Conservation (phyloP, 495 filamentous ascomycete genomes). For the Ascodesmis nigricans region DNA sequence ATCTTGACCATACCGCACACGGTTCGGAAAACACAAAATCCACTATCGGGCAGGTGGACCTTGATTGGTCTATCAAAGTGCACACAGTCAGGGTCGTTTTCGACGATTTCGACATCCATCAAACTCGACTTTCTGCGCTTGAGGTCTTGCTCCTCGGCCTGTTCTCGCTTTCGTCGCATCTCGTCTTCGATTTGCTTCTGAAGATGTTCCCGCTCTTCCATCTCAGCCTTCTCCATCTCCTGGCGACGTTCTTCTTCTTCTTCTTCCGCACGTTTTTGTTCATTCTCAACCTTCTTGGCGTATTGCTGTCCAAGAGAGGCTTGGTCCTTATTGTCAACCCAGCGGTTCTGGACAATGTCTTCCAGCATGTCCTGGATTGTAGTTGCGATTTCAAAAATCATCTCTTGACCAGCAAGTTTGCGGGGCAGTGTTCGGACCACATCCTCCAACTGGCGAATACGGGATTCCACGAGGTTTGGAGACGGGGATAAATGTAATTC, state of each 20-base stretch:
- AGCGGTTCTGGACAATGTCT: conserved; percentile 50
- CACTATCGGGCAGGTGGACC: conserved; percentile 35
- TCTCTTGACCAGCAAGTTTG: conserved; percentile 44
- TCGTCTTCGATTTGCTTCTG: conserved; percentile 38
- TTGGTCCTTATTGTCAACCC: conserved; percentile 43
- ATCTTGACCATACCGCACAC: conserved; percentile 39
- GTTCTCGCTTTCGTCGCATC: conserved; percentile 38
- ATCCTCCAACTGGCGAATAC: too few species aligned
- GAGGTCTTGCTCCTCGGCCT: conserved; percentile 29
- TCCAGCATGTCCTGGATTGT: conserved; percentile 73
- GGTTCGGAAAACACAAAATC: conserved; percentile 38
- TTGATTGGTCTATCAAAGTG: conserved; percentile 50
- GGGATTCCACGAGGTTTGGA: conserved; percentile 43
- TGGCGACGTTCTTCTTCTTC: conserved; percentile 30
- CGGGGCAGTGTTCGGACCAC: conserved; percentile 26
- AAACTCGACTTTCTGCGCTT: conserved; percentile 24
- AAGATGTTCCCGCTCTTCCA: conserved; percentile 29
- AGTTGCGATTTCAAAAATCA: conserved; percentile 74
- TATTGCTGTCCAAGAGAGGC: conserved; percentile 82
- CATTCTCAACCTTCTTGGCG: conserved; percentile 40
- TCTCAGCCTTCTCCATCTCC: conserved; percentile 28
- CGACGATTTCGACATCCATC: conserved; percentile 8
- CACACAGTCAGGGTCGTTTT: conserved; percentile 27
- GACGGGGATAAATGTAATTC: conserved; percentile 39
- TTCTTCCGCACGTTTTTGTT: conserved; percentile 31